Evolutionary conservation across 2,329 filamentous ascomycete species (phyloP), one percentile per base, ranked within the genome.

Genomic region (Talaromyces sp.): DNA sequence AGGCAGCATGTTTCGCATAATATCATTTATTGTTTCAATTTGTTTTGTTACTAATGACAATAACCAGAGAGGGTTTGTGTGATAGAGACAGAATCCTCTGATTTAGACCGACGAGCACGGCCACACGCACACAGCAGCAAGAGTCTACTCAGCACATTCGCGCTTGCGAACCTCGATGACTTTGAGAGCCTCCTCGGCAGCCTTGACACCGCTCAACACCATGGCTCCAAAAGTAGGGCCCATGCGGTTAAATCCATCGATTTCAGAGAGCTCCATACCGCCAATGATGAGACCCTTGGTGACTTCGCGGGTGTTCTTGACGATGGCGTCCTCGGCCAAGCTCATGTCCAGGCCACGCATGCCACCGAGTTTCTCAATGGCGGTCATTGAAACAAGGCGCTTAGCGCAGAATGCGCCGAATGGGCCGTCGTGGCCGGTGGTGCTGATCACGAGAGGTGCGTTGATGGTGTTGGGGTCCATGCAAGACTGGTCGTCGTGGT

Each of bases 391-490:
- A 55, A 96, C 92, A 47, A 96, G 88, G 55, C 92, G 86, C 85
- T 96, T 96, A 75, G 91, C 92, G 66, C 80, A 90, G 81, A 97
- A 97, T 56, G 92, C 92, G 54, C 92, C 93, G 73, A 96, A 96
- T 17, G 92, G 92, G 54, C 85, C 93, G 67, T 97, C 92, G 71
- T 97, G 92, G 57, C 92, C 93, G 0, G 92, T 96, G 27, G 92
- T 96, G 62, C 88, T 92, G 80, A 97, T 90, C 72, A 96, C 82
- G 62, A 96, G 77, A 1, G 92, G 92, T 0, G 92, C 91, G 73
- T 96, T 96, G 84, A 96, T 96, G 70, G 92, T 96, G 85, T 95
- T 96, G 68, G 92, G 92, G 76, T 96, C 93, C 92, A 96, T 96
- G 88, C 92, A 96, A 64, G 86, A 90, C 80, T 96, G 92, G 74